Evolutionary conservation across 805 yeast species (phyloP).

Genomic region (Groenewaldozyma tartarivorans): DNA sequence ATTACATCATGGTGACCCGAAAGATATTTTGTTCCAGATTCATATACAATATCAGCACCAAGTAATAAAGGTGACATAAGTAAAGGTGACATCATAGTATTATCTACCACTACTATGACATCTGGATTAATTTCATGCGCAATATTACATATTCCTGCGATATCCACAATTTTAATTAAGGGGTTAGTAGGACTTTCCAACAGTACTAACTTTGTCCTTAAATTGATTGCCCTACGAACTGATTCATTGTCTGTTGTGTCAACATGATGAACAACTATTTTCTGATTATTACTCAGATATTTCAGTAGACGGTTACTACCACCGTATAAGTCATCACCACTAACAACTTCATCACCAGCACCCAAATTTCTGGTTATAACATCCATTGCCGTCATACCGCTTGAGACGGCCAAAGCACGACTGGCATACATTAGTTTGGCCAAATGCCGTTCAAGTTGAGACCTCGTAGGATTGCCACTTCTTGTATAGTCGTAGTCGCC

Average conservation of each 20-base stretch:
- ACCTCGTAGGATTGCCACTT: conserved; percentile 90
- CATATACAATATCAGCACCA: conserved; percentile 88
- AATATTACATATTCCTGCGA: conserved; percentile 51
- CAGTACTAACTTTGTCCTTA: conserved; percentile 64
- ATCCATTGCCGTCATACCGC: conserved; percentile 92
- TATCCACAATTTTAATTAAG: conserved; percentile 76
- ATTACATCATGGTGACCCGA: conserved; percentile 94
- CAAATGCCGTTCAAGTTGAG: conserved; percentile 66
- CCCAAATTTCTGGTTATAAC: conserved; percentile 62
- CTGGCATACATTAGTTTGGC: conserved; percentile 72
- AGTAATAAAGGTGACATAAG: conserved; percentile 75
- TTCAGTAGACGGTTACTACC: conserved; percentile 84
- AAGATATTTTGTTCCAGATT: conserved; percentile 84
- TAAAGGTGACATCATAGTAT: conserved; percentile 94
- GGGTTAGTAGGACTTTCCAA: conserved; percentile 94
- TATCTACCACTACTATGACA: conserved; percentile 76
- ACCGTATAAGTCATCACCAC: conserved; percentile 92
- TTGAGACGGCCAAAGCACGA: conserved; percentile 69
- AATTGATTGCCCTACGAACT: conserved; percentile 46
- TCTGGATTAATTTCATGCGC: conserved; percentile 64
- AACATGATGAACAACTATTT: conserved; percentile 58
- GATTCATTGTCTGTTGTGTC: conserved; percentile 69
- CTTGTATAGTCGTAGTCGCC: conserved; percentile 83
- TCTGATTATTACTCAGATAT: conserved; percentile 53
- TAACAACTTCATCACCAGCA: conserved; percentile 86